These are phyloP conservation scores for Atkinsonella hypoxylon DNA, from an alignment of 2,329 filamentous ascomycete species.

Conservation along the genomic window DNA sequence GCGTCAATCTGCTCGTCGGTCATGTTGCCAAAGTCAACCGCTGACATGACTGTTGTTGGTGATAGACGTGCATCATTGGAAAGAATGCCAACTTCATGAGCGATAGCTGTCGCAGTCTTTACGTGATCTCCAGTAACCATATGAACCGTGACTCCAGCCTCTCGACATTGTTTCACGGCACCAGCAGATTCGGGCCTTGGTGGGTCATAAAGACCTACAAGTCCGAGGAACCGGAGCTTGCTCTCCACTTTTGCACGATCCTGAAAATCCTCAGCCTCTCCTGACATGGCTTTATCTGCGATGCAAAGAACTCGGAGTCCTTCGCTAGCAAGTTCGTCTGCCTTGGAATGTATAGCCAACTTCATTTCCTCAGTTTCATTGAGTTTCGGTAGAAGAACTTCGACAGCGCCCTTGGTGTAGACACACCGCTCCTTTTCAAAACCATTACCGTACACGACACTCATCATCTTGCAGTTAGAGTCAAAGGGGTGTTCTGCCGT, in stretches of 20 bases:
- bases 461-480: conserved; percentile 64
- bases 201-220: conserved; percentile 62
- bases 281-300: conserved; percentile 36
- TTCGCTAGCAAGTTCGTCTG: conserved; percentile 45
- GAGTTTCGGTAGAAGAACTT: conserved; percentile 42
- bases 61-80: conserved; percentile 22
- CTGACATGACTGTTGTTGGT: conserved; percentile 44
- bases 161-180: conserved; percentile 45
- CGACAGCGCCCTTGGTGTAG: conserved; percentile 47
- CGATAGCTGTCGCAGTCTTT: conserved; percentile 54
- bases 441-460: conserved; percentile 45
- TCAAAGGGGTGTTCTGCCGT: conserved; percentile 62
- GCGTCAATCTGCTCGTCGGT: conserved; percentile 50
- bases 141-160: conserved; percentile 52
- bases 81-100: conserved; percentile 52
- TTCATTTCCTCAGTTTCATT: conserved; percentile 35
- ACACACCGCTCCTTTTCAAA: conserved; percentile 26
- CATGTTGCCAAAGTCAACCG: conserved; percentile 50
- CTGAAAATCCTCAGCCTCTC: conserved; percentile 23
- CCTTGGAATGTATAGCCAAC: conserved; percentile 32
- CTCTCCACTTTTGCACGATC: conserved; percentile 43
- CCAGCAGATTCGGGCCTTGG: conserved; percentile 54
- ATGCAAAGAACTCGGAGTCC: conserved; percentile 60
- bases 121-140: conserved; percentile 62
- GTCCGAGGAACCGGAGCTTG: conserved; percentile 51